These are phyloP conservation scores for Pisolithus tinctorius DNA, from an alignment of 768 basidiomycete species.

Conservation along the genomic window DNA sequence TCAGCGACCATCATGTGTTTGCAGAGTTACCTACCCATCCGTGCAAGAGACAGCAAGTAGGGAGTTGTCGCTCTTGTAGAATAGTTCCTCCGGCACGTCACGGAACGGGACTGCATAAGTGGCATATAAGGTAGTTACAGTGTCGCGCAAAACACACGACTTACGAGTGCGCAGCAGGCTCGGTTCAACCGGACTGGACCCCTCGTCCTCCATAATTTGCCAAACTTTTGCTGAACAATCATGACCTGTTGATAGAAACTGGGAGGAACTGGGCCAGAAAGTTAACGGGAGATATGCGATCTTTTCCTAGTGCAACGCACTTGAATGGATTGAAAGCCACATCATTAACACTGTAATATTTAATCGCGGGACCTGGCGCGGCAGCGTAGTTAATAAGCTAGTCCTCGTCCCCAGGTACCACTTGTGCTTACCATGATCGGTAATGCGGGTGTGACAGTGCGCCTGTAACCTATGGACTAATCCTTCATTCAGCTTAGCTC, in stretches of 20 bases:
- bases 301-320: conserved; percentile 22
- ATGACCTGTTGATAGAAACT: conserved; percentile 42
- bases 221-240: conserved; percentile 40
- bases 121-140: neutral
- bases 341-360: conserved; percentile 51
- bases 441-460: conserved; percentile 13
- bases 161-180: conserved; percentile 10
- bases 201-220: conserved; percentile 25
- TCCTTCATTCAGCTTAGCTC: neutral
- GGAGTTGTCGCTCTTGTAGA: conserved; percentile 36
- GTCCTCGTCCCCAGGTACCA: neutral
- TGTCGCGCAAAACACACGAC: neutral
- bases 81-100: conserved; percentile 35
- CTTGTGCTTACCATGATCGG: conserved; percentile 13
- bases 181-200: conserved; percentile 4
- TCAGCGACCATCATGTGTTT: neutral
- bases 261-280: conserved; percentile 24
- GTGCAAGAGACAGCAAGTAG: conserved; percentile 31
- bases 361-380: conserved; percentile 19
- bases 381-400: neutral
- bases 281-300: conserved; percentile 2
- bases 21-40: conserved; percentile 19
- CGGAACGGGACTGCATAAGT: conserved; percentile 15
- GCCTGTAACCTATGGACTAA: conserved; percentile 14
- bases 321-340: conserved; percentile 46